Evolutionary conservation across 2,329 filamentous ascomycete species (phyloP).

Genomic region (Botrytis sinoallii): DNA sequence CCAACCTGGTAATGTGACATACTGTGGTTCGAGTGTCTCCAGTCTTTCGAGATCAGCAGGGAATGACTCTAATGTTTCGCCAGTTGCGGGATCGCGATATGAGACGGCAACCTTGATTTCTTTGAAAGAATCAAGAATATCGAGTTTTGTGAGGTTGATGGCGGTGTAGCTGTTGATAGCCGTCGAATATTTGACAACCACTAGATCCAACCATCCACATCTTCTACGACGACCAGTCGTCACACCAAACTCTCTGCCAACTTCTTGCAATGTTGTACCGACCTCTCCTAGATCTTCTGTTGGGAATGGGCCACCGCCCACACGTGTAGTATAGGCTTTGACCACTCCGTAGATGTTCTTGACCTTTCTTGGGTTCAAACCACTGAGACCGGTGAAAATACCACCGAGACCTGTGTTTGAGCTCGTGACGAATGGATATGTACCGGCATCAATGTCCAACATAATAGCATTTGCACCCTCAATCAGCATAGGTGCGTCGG

Average conservation of each 20-base stretch:
- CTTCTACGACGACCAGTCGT: conserved; percentile 58
- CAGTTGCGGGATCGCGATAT: conserved; percentile 54
- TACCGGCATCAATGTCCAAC: conserved; percentile 58
- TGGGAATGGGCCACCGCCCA: conserved; percentile 63
- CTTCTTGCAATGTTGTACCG: conserved; percentile 47
- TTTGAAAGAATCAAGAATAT: conserved; percentile 70
- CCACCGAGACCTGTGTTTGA: conserved; percentile 48
- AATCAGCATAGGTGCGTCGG: conserved; percentile 59
- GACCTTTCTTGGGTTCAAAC: conserved; percentile 58
- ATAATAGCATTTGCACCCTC: conserved; percentile 68
- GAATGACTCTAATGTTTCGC: conserved; percentile 56
- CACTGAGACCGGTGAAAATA: conserved; percentile 59
- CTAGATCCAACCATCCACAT: conserved; percentile 58
- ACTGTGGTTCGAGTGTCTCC: conserved; percentile 43
- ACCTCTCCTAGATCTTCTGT: conserved; percentile 53
- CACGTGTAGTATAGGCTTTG: conserved; percentile 49
- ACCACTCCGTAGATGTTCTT: conserved; percentile 62
- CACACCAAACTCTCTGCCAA: conserved; percentile 43
- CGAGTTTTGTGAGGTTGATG: conserved; percentile 60
- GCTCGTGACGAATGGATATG: conserved; percentile 45
- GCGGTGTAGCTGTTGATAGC: conserved; percentile 39
- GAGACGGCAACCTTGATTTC: conserved; percentile 72
- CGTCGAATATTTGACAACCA: conserved; percentile 55
- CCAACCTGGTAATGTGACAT: conserved; percentile 66
- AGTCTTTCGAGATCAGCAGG: conserved; percentile 60